phyloP scores from a whole-genome alignment of 345 rosid genomes.

The Ceriops zippeliana region DNA sequence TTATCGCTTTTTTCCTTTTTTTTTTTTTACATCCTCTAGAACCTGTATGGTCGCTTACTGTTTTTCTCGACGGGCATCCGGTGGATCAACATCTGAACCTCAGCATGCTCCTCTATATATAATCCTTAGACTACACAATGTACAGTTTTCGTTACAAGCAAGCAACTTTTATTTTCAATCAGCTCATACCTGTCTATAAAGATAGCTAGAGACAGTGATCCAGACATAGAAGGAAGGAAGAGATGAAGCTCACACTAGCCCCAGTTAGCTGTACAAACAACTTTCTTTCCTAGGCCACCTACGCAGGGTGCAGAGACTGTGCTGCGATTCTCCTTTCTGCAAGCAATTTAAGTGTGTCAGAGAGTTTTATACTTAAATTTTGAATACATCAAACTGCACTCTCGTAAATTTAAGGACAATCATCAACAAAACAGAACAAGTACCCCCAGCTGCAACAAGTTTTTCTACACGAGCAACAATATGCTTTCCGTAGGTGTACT shows the following conservation, averaged over 20 bases:
- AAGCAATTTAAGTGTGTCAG: conserved; percentile 6
- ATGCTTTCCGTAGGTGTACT: conserved; percentile 82
- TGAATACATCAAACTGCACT: background rate
- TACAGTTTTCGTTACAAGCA: conserved; percentile 58
- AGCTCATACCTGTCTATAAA: conserved; percentile 42
- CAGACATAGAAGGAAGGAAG: conserved; percentile 27
- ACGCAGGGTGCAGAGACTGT: conserved; percentile 45
- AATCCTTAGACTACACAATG: conserved; percentile 62
- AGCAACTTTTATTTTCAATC: conserved; percentile 41
- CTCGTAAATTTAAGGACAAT: background rate
- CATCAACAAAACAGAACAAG: background rate
- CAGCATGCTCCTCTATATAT: conserved; percentile 47
- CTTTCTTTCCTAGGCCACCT: conserved; percentile 38
- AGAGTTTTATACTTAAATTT: background rate
- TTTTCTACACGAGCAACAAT: conserved; percentile 86
- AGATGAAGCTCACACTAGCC: conserved; percentile 41
- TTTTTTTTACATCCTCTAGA: conserved; percentile 50
- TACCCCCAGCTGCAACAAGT: conserved; percentile 88
- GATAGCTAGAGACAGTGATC: conserved; percentile 24
- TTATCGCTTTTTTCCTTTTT: conserved; percentile 28
- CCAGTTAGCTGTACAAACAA: conserved; percentile 61
- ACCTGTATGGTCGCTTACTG: conserved; percentile 29
- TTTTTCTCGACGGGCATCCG: conserved; percentile 34
- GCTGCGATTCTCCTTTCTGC: conserved; percentile 68
- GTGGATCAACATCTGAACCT: conserved; percentile 34